A percentile compares a stretch with the other conserved stretches of the same genome.
These are phyloP conservation scores for Haematococcus sp. DNA, from an alignment of 139 green algal genomes.

Conservation along the genomic window DNA sequence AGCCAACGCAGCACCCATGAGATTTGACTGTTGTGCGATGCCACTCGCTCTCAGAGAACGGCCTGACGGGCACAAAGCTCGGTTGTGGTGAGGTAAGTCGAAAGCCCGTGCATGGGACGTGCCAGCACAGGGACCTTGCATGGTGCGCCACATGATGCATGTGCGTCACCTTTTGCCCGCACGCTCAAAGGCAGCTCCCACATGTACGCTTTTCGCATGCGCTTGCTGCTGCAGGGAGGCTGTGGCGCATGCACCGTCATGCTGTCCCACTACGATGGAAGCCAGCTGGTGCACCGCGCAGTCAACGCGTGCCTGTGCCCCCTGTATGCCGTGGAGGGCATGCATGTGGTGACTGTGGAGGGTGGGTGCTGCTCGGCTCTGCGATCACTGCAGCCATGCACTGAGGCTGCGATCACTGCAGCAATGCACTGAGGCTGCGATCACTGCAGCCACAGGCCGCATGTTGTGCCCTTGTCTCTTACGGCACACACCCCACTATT, in stretches of 20 bases:
- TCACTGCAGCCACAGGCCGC: too few relatives aligned
- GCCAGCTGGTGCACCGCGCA: constrained; percentile 65
- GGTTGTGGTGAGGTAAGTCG: constrained; percentile 81
- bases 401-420: too few relatives aligned
- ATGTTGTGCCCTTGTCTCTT: too few relatives aligned
- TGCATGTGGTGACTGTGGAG: constrained; percentile 92
- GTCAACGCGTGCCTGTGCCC: constrained; percentile 95
- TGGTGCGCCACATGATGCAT: too few relatives aligned
- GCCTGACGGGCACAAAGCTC: constrained; percentile 91
- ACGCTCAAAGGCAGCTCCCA: neutral
- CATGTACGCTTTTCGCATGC: neutral
- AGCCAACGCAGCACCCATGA: too few relatives aligned
- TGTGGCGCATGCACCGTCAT: constrained; percentile 97
- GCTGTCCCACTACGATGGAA: constrained; percentile 69
- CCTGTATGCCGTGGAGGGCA: constrained; percentile 89
- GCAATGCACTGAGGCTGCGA: too few relatives aligned
- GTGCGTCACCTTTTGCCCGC: too few relatives aligned
- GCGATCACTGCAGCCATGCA: neutral
- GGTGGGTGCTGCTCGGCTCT: constrained; percentile 33
- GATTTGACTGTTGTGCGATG: neutral
- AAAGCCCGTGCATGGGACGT: neutral
- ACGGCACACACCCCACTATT: too few relatives aligned
- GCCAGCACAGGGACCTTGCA: too few relatives aligned
- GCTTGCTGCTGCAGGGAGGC: constrained; percentile 55
- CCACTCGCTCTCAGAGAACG: constrained; percentile 50